Conservation (phyloP, 192 early-diverging fungal genomes). For the Backusella parvicylindrica region DNA sequence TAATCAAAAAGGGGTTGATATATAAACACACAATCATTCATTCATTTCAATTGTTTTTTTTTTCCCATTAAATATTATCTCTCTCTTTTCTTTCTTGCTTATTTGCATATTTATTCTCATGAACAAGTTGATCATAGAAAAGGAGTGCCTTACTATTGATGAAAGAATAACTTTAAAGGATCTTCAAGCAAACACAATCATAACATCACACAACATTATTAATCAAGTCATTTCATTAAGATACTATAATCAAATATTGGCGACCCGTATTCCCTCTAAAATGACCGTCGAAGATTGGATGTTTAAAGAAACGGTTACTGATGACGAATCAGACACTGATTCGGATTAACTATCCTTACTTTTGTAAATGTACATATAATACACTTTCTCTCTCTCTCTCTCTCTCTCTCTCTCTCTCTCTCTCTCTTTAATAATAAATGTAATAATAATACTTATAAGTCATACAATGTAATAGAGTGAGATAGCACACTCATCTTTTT, state of each 20-base stretch:
- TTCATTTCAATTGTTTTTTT: not conserved
- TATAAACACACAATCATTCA: not conserved
- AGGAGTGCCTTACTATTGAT: not conserved
- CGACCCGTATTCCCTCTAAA: not conserved
- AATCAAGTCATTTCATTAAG: not conserved
- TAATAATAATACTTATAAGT: not conserved
- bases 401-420: not conserved
- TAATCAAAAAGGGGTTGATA: not conserved
- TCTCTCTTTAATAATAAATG: not conserved
- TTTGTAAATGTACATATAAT: not conserved
- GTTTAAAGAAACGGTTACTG: not conserved
- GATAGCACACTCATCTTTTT: too few species aligned
- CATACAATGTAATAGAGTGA: not conserved
- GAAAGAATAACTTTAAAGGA: not conserved
- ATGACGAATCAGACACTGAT: not conserved
- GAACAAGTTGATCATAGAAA: not conserved
- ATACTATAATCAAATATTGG: not conserved
- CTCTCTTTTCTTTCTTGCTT: not conserved
- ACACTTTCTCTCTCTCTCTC: not conserved
- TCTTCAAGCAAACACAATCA: not conserved
- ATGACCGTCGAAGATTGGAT: not conserved
- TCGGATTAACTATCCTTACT: not conserved
- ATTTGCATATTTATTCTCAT: not conserved
- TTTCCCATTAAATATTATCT: not conserved
- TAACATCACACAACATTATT: not conserved